Conservation (phyloP, 768 basidiomycete species). For the Strobilomyces confusus region DNA sequence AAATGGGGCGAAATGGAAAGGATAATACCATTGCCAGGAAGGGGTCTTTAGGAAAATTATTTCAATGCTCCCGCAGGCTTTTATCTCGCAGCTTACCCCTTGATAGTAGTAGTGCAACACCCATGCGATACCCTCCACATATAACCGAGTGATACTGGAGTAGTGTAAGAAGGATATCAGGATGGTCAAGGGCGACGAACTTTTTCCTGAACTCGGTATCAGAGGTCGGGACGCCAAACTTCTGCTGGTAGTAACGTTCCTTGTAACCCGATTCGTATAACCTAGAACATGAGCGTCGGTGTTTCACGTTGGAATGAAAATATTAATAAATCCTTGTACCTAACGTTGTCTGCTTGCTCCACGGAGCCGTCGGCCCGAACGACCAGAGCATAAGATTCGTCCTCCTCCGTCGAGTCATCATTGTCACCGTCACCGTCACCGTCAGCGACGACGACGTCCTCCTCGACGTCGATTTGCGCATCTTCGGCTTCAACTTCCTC, state of each 20-base stretch:
- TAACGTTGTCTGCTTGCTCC: conserved; percentile 89
- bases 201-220: conserved; percentile 68
- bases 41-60: conserved; percentile 52
- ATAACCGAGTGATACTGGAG: conserved; percentile 69
- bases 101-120: conserved; percentile 98
- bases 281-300: conserved; percentile 38
- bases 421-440: conserved; percentile 36
- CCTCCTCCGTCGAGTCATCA: conserved; percentile 43
- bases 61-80: conserved; percentile 11
- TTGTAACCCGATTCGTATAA: conserved; percentile 96
- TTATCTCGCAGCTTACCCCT: conserved; percentile 57
- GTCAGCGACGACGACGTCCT: conserved; percentile 23
- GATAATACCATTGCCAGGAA: conserved; percentile 99
- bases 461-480: conserved; percentile 29
- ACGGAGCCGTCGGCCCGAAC: conserved; percentile 91
- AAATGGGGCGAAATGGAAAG: conserved; percentile 97
- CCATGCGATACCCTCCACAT: conserved; percentile 94
- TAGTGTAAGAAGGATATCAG: conserved; percentile 5
- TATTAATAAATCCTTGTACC: conserved; percentile 47
- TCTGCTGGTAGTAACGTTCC: conserved; percentile 91
- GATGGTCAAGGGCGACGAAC: conserved; percentile 42
- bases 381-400: conserved; percentile 58
- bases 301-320: background rate
- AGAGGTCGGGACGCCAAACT: conserved; percentile 75
- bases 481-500: conserved; percentile 43